Evolutionary conservation across 2,329 filamentous ascomycete species (phyloP).

Genomic region (Blumeria graminis): DNA sequence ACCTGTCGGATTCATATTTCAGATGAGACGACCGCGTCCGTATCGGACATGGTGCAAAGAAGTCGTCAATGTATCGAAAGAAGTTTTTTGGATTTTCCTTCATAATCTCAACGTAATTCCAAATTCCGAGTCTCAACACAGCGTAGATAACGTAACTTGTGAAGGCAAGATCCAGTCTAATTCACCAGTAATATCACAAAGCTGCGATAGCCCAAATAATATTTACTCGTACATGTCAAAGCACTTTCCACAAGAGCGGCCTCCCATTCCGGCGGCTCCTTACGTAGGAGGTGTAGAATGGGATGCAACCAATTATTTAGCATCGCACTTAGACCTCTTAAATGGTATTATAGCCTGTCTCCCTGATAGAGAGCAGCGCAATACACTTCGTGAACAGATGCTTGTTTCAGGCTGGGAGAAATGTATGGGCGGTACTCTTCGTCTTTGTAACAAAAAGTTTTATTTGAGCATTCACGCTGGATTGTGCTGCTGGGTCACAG

Average conservation of each 20-base stretch:
- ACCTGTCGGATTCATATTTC: constrained; percentile 64
- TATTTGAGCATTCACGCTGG: constrained; percentile 81
- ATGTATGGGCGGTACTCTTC: constrained; percentile 58
- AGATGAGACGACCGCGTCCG: constrained; percentile 67
- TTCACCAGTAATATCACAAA: constrained; percentile 10
- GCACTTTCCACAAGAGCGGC: constrained; percentile 65
- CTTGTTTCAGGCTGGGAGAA: constrained; percentile 77
- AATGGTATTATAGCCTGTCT: constrained; percentile 76
- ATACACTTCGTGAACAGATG: constrained; percentile 52
- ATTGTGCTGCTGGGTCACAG: constrained; percentile 71
- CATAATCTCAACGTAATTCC: constrained; percentile 79
- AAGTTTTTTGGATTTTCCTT: constrained; percentile 98
- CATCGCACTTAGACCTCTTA: constrained; percentile 73
- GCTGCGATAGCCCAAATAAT: constrained; percentile 16
- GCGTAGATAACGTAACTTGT: constrained; percentile 9
- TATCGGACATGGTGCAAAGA: constrained; percentile 93
- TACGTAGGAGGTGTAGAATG: constrained; percentile 96
- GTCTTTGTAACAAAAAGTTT: constrained; percentile 94
- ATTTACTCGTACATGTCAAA: constrained; percentile 36
- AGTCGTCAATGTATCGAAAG: constrained; percentile 76
- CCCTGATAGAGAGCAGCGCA: constrained; percentile 44
- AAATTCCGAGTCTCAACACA: constrained; percentile 20
- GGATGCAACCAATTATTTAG: constrained; percentile 93
- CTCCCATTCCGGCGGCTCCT: constrained; percentile 78
- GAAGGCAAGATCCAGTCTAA: constrained; percentile 11